Evolutionary conservation across 768 basidiomycete species (phyloP), one percentile per base, ranked within the genome.

Genomic region (Rhodotorula kratochvilovae): DNA sequence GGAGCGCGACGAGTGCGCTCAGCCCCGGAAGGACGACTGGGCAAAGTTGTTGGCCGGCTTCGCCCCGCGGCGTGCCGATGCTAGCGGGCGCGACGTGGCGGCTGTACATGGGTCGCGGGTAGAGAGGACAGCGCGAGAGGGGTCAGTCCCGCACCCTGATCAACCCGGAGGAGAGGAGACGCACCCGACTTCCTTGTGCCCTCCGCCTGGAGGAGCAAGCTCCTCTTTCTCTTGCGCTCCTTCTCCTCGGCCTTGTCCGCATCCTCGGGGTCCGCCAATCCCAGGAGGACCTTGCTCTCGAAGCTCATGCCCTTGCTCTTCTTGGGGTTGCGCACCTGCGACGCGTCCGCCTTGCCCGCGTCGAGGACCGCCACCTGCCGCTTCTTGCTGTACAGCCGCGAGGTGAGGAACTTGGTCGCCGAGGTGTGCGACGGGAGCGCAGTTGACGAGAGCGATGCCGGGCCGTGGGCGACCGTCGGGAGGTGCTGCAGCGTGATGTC

Each of bases 321-420:
- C 69, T 68, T 68, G 54, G 61, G 73, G 63, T 71, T 68, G 67
- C 42, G 39, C 42, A 10, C 25, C 39, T 59, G 39, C 33, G 45
- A 42, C 16, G 35, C 35, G 3, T n/a, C 36, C 3, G 27, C 12
- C 27, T 51, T 50, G 29, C 63, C 55, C 11, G 64, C 59, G 36
- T 66, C 64, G 56, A 74, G 63, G 5, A 71, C 63, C 15, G 69
- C 70, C 29, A 74, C 56, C 31, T 65, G 68, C 15, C 73, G 73
- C 58, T 71, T 71, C 53, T 74, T 71, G 13, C 63, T 66, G 70
- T 71, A 74, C 53, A 74, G 67, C 19, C 73, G 73, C 15, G 57
- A 16, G 21, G 63, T 62, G 60, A 74, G 59, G 67, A 74, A 74
- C 57, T 74, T 74, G 59, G 73, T 62, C 5, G 73, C 73, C 16